Percentiles rank a stretch among this genome's conserved stretches.
phyloP scores from a whole-genome alignment of 1,284 basidiomycete genomes.

The Leccinum laetum region DNA sequence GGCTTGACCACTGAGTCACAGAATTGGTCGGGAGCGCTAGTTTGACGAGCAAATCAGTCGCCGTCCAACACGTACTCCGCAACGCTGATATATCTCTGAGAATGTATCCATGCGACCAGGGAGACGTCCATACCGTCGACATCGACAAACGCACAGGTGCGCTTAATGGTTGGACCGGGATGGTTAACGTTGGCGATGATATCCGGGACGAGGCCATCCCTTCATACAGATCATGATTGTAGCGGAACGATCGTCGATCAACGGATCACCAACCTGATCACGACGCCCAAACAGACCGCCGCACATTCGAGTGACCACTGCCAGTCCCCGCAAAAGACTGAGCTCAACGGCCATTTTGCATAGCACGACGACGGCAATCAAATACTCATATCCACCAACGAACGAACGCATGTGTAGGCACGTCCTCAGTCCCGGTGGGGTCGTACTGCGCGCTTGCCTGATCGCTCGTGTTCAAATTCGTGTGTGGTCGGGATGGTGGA shows the following conservation, averaged over 20 bases:
- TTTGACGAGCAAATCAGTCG: neutral
- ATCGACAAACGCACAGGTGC: neutral
- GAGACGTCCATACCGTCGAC: neutral
- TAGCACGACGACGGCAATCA: no score
- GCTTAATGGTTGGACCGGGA: neutral
- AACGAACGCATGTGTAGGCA: no score
- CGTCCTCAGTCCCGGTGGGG: no score
- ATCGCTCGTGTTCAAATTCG: no score
- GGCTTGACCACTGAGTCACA: slow-evolving; percentile 3
- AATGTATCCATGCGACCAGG: neutral
- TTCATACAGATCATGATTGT: neutral
- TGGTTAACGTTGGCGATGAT: neutral
- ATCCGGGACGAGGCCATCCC: neutral
- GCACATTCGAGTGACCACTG: neutral
- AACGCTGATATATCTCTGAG: neutral
- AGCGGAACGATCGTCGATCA: neutral
- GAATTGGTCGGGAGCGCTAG: neutral
- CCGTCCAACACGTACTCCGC: no score
- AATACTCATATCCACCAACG: no score
- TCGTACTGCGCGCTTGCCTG: no score
- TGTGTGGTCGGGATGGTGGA: no score
- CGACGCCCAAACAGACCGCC: neutral
- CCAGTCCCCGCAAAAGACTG: neutral
- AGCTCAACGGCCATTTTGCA: no score
- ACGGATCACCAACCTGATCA: neutral